These are phyloP conservation scores for Ettlia oleoabundans DNA, from an alignment of 139 green algal species.

Conservation along the genomic window DNA sequence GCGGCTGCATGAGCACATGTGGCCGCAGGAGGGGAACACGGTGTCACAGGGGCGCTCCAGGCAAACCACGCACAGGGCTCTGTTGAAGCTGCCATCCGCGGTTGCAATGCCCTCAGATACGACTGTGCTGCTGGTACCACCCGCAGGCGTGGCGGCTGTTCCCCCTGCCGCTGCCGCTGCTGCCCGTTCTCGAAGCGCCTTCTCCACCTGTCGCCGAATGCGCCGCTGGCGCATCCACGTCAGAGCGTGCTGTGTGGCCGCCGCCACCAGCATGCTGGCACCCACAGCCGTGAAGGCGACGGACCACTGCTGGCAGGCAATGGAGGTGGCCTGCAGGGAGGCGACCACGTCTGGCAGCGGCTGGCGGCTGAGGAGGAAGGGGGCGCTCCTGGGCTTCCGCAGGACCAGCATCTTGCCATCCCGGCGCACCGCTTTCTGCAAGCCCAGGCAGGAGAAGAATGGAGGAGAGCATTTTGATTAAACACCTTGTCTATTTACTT, in stretches of 20 bases:
- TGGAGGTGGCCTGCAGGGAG: neutral
- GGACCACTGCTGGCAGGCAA: neutral
- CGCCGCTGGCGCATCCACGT: neutral
- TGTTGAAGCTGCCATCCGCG: neutral
- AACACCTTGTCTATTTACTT: too few species aligned
- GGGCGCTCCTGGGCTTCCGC: conserved; percentile 7
- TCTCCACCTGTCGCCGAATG: conserved; percentile 1
- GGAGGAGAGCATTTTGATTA: neutral
- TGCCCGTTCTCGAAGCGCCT: conserved; percentile 15
- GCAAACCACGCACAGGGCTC: conserved; percentile 56
- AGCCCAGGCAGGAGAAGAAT: too few species aligned
- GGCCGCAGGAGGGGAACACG: conserved; percentile 58
- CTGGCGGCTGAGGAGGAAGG: conserved; percentile 29
- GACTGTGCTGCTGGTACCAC: neutral
- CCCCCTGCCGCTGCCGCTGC: neutral
- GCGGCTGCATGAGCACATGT: conserved; percentile 56
- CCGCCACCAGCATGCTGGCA: conserved; percentile 25
- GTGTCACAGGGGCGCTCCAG: conserved; percentile 28
- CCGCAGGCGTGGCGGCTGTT: neutral
- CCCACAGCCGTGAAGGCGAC: conserved; percentile 14
- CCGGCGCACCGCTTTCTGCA: conserved; percentile 29
- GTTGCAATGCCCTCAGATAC: neutral
- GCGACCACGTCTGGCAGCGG: conserved; percentile 40
- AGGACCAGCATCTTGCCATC: conserved; percentile 22
- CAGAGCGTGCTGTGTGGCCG: neutral